A percentile compares a stretch with the other conserved stretches of the same genome.
These are phyloP conservation scores for Boletales sp. DNA, from an alignment of 768 basidiomycete species.

Conservation along the genomic window DNA sequence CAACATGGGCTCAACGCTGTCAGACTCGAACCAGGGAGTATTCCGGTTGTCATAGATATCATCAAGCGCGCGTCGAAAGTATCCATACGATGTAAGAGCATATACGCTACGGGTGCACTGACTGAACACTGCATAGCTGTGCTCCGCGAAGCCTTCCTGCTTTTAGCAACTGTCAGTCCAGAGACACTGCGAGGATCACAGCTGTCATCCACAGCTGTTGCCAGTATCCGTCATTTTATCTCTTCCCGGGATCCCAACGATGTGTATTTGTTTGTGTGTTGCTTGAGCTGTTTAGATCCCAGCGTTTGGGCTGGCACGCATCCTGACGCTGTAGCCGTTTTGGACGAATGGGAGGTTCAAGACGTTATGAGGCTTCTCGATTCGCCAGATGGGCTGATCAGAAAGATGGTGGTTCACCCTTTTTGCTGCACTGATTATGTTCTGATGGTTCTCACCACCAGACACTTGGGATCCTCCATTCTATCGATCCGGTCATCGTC, in stretches of 20 bases:
- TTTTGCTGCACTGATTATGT: neutral
- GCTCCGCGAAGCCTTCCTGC: conserved; percentile 32
- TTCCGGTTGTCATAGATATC: conserved; percentile 22
- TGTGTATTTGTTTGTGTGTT: conserved; percentile 62
- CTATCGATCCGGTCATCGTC: conserved; percentile 58
- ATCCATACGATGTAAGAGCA: conserved; percentile 24
- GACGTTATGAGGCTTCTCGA: conserved; percentile 65
- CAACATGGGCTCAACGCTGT: neutral
- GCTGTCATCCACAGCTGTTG: conserved; percentile 31
- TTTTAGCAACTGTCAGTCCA: conserved; percentile 24
- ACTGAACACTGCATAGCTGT: conserved; percentile 28
- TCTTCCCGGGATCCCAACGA: conserved; percentile 56
- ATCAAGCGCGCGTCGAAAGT: conserved; percentile 21
- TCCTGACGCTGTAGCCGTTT: conserved; percentile 43
- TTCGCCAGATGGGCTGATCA: conserved; percentile 53
- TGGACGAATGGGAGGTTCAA: conserved; percentile 75
- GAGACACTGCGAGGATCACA: conserved; percentile 17
- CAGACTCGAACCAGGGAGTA: conserved; percentile 21
- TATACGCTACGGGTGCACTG: neutral
- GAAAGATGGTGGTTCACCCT: conserved; percentile 49
- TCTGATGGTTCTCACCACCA: conserved; percentile 27
- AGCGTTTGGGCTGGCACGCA: conserved; percentile 66
- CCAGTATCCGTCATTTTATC: conserved; percentile 55
- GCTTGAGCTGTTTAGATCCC: conserved; percentile 56
- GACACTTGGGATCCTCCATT: conserved; percentile 57